phyloP scores from a whole-genome alignment of 306 rosid species.

The Lotus japonicus region DNA sequence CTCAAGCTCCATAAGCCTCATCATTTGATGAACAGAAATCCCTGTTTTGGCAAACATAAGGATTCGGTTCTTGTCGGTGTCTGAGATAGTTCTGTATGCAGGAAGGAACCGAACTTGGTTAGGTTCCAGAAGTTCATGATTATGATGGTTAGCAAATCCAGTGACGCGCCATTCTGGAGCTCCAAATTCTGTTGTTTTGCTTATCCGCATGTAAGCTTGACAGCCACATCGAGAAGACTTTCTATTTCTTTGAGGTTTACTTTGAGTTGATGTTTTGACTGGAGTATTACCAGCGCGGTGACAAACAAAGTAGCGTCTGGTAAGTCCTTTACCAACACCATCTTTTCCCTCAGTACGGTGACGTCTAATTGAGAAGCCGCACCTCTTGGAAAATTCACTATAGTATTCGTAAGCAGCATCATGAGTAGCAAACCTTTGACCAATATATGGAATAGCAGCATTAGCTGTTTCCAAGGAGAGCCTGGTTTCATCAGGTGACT shows the following conservation, averaged over 20 bases:
- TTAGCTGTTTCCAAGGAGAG: slow-evolving; percentile 55
- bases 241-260: slow-evolving; percentile 85
- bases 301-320: slow-evolving; percentile 89
- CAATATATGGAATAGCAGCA: slow-evolving; percentile 55
- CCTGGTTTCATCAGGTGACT: slow-evolving; percentile 71
- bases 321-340: slow-evolving; percentile 92
- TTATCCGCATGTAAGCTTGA: slow-evolving; percentile 87
- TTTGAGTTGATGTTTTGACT: slow-evolving; percentile 53
- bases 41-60: slow-evolving; percentile 95
- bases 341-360: slow-evolving; percentile 97
- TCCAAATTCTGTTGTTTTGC: slow-evolving; percentile 82
- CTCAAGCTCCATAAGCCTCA: slow-evolving; percentile 97
- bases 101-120: slow-evolving; percentile 98
- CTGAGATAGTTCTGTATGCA: slow-evolving; percentile 88
- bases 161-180: slow-evolving; percentile 91
- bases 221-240: slow-evolving; percentile 97
- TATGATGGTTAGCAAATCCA: slow-evolving; percentile 89
- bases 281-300: slow-evolving; percentile 98
- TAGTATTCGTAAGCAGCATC: slow-evolving; percentile 87
- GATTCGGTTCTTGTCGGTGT: slow-evolving; percentile 75
- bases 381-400: slow-evolving; percentile 74
- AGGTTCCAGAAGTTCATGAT: slow-evolving; percentile 88
- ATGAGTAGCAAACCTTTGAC: slow-evolving; percentile 83
- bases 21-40: slow-evolving; percentile 97
- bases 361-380: slow-evolving; percentile 89